Evolutionary conservation across 768 basidiomycete species (phyloP), one percentile per base, ranked within the genome.

Genomic region (Coprinopsis strossmayeri): DNA sequence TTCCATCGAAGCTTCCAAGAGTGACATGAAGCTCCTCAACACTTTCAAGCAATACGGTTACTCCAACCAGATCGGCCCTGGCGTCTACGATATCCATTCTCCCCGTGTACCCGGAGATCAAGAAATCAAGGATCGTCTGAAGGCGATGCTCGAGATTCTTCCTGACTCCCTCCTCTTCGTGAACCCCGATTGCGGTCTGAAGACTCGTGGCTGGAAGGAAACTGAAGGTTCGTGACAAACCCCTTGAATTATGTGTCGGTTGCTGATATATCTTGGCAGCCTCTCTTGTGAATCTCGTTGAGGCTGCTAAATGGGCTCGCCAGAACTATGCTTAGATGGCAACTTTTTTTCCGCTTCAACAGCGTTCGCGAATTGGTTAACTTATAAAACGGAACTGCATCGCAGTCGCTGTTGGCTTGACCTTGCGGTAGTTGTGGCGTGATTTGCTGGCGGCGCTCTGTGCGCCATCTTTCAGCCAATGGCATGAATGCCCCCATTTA

Each of bases 71-170:
- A 97, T 98, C 64, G 93, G 95, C 50, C 95, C 95, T 17, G 95
- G 92, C 79, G 91, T 96, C 63, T 96, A 96, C 65, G 94, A 97
- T 67, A 96, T 99, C 72, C 96, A 98, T 78, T 97, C 94, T 59
- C 96, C 96, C 54, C 93, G 96, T 81, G 90, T 99, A 55, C 96
- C 96, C 38, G 73, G 82, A 52, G 81, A 84, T 59, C 79, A 92
- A 67, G 96, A 99, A 75, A 93, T 98, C 73, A 87, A 84, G 74
- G 86, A 94, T 59, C 89, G 94, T 60, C 76, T 98, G 64, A 79
- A 79, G 67, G 68, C 81, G 56, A 92, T 95, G 80, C 81, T 91
- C 58, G 72, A 72, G 46, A 86, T 87, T 62, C 81, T 97, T 55
- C 84, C 89, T 51, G 76, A 78, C 61, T 77, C 85, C 51, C 78